Conservation (phyloP, 192 early-diverging fungal species). For the Entophlyctis luteolus region DNA sequence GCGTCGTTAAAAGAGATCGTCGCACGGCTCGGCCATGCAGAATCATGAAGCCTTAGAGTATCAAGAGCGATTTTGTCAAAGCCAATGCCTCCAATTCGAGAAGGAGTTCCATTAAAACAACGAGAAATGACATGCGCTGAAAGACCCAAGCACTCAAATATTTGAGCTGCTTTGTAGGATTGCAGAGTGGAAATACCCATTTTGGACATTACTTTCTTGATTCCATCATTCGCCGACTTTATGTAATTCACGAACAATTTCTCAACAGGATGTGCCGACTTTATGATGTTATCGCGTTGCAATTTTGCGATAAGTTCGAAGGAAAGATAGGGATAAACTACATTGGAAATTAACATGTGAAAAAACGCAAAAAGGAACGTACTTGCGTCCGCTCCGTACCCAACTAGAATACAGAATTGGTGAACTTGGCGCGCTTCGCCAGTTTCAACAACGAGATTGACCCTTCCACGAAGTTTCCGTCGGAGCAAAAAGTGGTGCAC, state of each 20-base stretch:
- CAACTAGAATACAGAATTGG: conserved; percentile 90
- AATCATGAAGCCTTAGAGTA: conserved; percentile 79
- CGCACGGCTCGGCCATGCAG: conserved; percentile 74
- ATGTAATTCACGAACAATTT: conserved; percentile 79
- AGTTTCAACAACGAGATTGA: conserved; percentile 85
- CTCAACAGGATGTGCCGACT: conserved; percentile 55
- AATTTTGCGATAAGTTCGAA: conserved; percentile 87
- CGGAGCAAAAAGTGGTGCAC: conserved; percentile 92
- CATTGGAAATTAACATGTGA: too few species aligned
- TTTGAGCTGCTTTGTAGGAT: conserved; percentile 98
- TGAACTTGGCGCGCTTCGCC: conserved; percentile 94
- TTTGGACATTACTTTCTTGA: conserved; percentile 98
- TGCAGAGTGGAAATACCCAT: conserved; percentile 99
- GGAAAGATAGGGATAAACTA: conserved; percentile 86
- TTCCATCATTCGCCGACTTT: conserved; percentile 87
- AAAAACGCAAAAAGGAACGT: conserved; percentile 6
- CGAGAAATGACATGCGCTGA: conserved; percentile 79
- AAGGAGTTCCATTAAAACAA: conserved; percentile 94
- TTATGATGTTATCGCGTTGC: conserved; percentile 73
- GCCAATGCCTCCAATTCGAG: conserved; percentile 84
- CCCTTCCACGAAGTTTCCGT: conserved; percentile 79
- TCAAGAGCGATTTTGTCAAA: conserved; percentile 80
- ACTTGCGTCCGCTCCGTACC: conserved; percentile 89
- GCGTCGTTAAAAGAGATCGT: conserved; percentile 52
- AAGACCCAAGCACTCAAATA: conserved; percentile 94